Conservation (phyloP, 352 stramenopile species). For the Phytopythium cucurbitacearum region DNA sequence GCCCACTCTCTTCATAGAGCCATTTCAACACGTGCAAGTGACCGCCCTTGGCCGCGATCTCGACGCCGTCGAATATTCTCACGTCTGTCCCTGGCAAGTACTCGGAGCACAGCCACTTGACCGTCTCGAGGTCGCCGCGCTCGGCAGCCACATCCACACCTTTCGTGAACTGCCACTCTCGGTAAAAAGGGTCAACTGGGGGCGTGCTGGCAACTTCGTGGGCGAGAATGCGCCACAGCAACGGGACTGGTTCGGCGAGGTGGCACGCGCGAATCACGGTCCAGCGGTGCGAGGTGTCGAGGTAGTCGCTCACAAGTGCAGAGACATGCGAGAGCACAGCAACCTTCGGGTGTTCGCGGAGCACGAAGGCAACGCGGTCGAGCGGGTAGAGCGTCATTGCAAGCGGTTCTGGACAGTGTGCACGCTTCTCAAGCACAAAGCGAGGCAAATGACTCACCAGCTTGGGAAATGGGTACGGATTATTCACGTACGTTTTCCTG, state of each 20-base stretch:
- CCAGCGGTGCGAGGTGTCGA: slow-evolving; percentile 6
- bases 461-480: no score
- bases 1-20: slow-evolving; percentile 11
- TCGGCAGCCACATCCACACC: slow-evolving; percentile 14
- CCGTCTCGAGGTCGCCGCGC: slow-evolving; percentile 22
- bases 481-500: no score
- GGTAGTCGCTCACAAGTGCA: slow-evolving; percentile 3
- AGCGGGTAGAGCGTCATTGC: no score
- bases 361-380: neutral
- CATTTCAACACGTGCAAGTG: slow-evolving; percentile 24
- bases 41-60: slow-evolving; percentile 9
- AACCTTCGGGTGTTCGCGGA: neutral
- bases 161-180: slow-evolving; percentile 7
- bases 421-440: no score
- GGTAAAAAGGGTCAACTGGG: no score
- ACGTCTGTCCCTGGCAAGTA: slow-evolving; percentile 5
- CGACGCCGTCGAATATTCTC: neutral
- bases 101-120: slow-evolving; percentile 20
- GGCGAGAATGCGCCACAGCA: no score
- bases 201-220: no score
- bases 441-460: no score
- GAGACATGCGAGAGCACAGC: slow-evolving; percentile 6
- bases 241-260: no score
- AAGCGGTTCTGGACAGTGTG: no score
- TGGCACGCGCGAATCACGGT: neutral